Percentiles rank a stretch among this genome's conserved stretches.
phyloP scores from a whole-genome alignment of 2,329 filamentous ascomycete species.

The Exophiala sideris region DNA sequence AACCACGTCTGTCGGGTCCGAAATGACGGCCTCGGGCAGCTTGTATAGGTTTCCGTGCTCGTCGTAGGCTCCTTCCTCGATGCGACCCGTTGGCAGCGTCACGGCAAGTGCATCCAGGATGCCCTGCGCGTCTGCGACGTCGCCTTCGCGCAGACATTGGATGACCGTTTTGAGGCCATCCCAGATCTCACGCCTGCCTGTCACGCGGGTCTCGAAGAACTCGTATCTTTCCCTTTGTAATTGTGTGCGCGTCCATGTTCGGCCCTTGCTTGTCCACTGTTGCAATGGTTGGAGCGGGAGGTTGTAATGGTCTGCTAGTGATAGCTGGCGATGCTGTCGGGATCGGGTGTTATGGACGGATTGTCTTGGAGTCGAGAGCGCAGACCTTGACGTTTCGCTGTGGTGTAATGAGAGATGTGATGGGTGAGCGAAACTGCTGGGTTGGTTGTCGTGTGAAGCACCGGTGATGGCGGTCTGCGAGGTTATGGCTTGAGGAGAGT shows the following conservation, averaged over 20 bases:
- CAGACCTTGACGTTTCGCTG: slow-evolving; percentile 19
- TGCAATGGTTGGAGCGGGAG: slow-evolving; percentile 63
- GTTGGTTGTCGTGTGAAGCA: slow-evolving; percentile 13
- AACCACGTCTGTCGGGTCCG: slow-evolving; percentile 61
- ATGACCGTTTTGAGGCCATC: slow-evolving; percentile 66
- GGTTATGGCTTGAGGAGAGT: slow-evolving; percentile 21
- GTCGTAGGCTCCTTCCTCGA: slow-evolving; percentile 71
- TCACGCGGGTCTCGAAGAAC: slow-evolving; percentile 88
- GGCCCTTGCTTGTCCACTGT: slow-evolving; percentile 59
- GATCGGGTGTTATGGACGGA: slow-evolving; percentile 10
- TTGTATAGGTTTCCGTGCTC: slow-evolving; percentile 66
- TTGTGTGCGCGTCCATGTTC: slow-evolving; percentile 66
- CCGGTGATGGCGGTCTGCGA: slow-evolving; percentile 27
- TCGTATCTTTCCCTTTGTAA: slow-evolving; percentile 70
- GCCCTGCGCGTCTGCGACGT: slow-evolving; percentile 69
- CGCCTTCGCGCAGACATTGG: slow-evolving; percentile 62
- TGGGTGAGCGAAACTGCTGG: slow-evolving; percentile 14
- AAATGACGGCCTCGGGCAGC: slow-evolving; percentile 65
- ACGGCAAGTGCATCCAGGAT: slow-evolving; percentile 76
- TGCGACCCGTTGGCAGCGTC: slow-evolving; percentile 68
- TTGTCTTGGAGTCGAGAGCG: slow-evolving; percentile 16
- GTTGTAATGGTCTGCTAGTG: slow-evolving; percentile 62
- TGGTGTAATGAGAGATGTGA: slow-evolving; percentile 18
- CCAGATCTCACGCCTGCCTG: slow-evolving; percentile 76
- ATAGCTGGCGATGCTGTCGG: slow-evolving; percentile 24